phyloP scores from a whole-genome alignment of 805 yeast genomes.

The Candida ovalis region DNA sequence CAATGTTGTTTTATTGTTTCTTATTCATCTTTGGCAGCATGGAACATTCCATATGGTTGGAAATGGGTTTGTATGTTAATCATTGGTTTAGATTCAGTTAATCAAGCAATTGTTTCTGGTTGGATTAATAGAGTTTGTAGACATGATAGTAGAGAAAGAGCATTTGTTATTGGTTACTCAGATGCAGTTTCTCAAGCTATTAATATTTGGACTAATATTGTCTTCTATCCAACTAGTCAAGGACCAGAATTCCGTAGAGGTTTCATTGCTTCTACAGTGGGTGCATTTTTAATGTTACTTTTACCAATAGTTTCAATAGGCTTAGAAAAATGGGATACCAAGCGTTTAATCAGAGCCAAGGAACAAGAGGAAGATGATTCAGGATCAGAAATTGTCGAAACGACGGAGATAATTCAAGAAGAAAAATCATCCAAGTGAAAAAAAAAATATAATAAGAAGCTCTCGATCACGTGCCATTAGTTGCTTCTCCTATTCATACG shows the following conservation, averaged over 20 bases:
- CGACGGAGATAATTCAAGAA: not conserved
- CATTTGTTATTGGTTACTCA: slow-evolving; percentile 47
- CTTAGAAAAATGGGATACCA: slow-evolving; percentile 28
- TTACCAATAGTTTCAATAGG: slow-evolving; percentile 29
- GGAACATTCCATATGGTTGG: slow-evolving; percentile 39
- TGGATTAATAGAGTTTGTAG: slow-evolving; percentile 38
- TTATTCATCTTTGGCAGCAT: slow-evolving; percentile 36
- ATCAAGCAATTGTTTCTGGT: slow-evolving; percentile 40
- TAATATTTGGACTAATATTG: slow-evolving; percentile 44
- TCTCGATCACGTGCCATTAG: not conserved
- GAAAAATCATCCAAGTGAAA: not conserved
- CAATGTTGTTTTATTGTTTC: slow-evolving; percentile 34
- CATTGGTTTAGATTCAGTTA: slow-evolving; percentile 33
- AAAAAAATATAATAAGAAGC: not conserved
- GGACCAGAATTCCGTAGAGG: slow-evolving; percentile 39
- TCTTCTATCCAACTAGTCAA: slow-evolving; percentile 37
- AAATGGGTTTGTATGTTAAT: slow-evolving; percentile 37
- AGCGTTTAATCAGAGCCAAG: slow-evolving; percentile 7
- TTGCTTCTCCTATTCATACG: not conserved
- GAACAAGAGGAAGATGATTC: not conserved
- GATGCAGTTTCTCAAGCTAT: slow-evolving; percentile 39
- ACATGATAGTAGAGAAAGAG: slow-evolving; percentile 59
- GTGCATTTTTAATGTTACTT: slow-evolving; percentile 34
- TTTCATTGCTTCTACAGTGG: slow-evolving; percentile 34
- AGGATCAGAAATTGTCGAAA: not conserved